Evolutionary conservation across 176 grass and related monocot genomes (phyloP), one percentile per base, ranked within the genome.

Genomic region (Musa troglodytarum): DNA sequence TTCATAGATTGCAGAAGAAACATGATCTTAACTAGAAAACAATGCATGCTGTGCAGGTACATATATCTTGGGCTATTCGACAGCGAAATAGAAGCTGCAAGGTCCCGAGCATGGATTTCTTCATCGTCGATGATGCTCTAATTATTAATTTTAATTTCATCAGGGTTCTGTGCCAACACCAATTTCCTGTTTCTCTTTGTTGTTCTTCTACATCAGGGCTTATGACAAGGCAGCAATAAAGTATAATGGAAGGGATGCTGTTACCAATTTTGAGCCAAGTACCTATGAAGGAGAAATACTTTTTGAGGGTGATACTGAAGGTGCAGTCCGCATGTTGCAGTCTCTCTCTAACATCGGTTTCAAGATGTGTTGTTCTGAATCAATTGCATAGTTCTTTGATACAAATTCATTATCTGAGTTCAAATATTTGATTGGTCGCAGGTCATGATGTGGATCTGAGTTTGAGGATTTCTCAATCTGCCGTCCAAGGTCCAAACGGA

Each of bases 221-320:
- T 93, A 97, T 76, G 94, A 97, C 77, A 93, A 87, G 72, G 94
- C 94, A 55, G 94, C 88, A 61, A 86, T 93, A 61, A 91, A 83
- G 34, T 91, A 83, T 85, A 97, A 93, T 73, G 90, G 94, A 58
- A 97, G 81, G 73, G 94, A 97, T 73, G 90, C 94, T 64, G 88
- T 93, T 29, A 97, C 94, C 14, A 97, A 97, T 65, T 97, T 97
- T 16, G 88, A 97, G 66, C 78, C 84, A 63, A 87, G 77, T 73
- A 82, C 79, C 74, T 90, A 97, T 15, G 85, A 97, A 52, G 83
- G 74, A 54, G 85, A 88, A 69, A 34, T 67, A 67, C 55, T n/a
- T 76, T 73, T 83, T 3, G 80, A 91, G 57, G 65, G 71, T 50
- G 75, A 88, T 77, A 82, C 68, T 82, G 87, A 93, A 83, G 94